phyloP scores from a whole-genome alignment of 75 land plant genomes.

The Gnetum montanum region DNA sequence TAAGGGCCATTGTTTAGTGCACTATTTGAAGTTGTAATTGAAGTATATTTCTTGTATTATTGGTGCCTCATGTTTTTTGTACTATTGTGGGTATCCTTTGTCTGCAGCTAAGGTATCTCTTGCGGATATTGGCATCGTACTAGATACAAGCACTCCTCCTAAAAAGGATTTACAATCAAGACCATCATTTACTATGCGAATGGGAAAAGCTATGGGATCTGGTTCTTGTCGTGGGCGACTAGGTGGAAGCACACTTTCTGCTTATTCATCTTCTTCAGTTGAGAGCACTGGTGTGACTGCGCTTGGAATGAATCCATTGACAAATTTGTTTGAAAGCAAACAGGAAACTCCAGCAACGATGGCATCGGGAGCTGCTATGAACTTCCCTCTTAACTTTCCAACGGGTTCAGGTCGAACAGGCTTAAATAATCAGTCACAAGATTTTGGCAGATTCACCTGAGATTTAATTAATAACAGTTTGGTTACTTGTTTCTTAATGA shows the following conservation, averaged over 20 bases:
- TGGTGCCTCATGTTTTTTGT: neutral
- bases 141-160: conserved; percentile 32
- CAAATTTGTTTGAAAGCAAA: conserved; percentile 12
- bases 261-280: conserved; percentile 19
- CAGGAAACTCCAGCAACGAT: conserved; percentile 29
- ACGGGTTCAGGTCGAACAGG: conserved; percentile 31
- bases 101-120: conserved; percentile 72
- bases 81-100: conserved; percentile 1
- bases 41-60: neutral
- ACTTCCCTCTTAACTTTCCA: conserved; percentile 9
- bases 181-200: conserved; percentile 25
- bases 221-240: conserved; percentile 48
- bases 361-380: conserved; percentile 6
- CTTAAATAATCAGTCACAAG: conserved; percentile 12
- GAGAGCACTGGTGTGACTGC: conserved; percentile 2
- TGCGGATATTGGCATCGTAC: conserved; percentile 76
- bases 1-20: neutral
- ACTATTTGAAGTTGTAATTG: neutral
- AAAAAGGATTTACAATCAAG: conserved; percentile 31
- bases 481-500: no score
- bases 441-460: conserved; percentile 36
- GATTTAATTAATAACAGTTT: no score
- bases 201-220: conserved; percentile 87
- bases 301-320: conserved; percentile 2
- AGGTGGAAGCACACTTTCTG: conserved; percentile 30